Conservation (phyloP, 345 rosid species). For the Nephelium lappaceum region DNA sequence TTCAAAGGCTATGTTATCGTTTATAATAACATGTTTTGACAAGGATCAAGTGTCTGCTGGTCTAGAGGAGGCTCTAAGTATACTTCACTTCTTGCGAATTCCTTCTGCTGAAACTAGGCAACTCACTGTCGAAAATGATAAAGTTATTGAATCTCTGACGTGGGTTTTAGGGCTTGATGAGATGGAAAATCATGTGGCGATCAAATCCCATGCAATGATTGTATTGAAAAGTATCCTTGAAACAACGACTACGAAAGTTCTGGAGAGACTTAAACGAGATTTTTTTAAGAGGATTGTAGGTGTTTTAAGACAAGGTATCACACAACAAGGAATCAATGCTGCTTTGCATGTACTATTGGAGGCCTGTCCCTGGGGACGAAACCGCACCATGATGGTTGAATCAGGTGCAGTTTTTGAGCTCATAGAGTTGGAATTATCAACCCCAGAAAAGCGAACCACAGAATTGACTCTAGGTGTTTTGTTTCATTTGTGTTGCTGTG, state of each 20-base stretch:
- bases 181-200: conserved; percentile 19
- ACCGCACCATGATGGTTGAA: conserved; percentile 56
- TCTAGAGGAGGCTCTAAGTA: conserved; percentile 52
- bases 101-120: conserved; percentile 38
- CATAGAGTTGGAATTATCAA: conserved; percentile 63
- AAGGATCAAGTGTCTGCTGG: conserved; percentile 32
- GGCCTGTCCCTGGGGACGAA: conserved; percentile 57
- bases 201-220: conserved; percentile 45
- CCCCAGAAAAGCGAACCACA: conserved; percentile 45
- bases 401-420: conserved; percentile 55
- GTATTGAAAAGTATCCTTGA: conserved; percentile 43
- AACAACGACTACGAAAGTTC: conserved; percentile 34
- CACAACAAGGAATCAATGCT: conserved; percentile 49
- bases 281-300: conserved; percentile 45
- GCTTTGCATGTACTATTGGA: conserved; percentile 51
- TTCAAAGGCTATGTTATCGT: conserved; percentile 39
- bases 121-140: conserved; percentile 31
- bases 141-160: conserved; percentile 46
- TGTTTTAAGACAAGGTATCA: conserved; percentile 38
- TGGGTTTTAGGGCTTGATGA: conserved; percentile 47
- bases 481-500: conserved; percentile 61
- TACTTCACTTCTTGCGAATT: conserved; percentile 43
- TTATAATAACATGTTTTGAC: conserved; percentile 35
- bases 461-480: conserved; percentile 60
- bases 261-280: conserved; percentile 52